Base-by-base conservation (phyloP, 305 asterid species). In the Fraxinus platypoda region DNA sequence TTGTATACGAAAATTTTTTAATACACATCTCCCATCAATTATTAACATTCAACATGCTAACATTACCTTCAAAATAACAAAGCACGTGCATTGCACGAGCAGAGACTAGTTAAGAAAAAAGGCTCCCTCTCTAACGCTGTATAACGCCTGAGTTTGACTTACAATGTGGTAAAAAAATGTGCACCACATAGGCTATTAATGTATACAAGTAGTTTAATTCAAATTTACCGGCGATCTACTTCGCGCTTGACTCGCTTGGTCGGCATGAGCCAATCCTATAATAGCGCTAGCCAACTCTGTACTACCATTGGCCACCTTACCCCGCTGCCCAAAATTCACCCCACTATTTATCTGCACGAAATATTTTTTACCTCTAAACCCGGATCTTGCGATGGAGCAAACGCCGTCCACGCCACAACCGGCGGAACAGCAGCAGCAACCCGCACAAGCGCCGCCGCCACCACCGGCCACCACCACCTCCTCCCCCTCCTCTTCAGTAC, bases 351-450 rank as follows among this genome's bases (percentile, higher is more conserved):
- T 8, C 0, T 15, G 35, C 3, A 5, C 34, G 15, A 28, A 68
- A 28, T 0, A 17, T n/a, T 28, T 26, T 25, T 4, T 1, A 15
- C 74, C 35, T 21, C 31, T 1, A 25, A 64, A 64, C 34, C 17
- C 17, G 72, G 35, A 68, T 30, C n/a, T 30, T 9, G 35, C 89
- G 35, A 89, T 89, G 90, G 91, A 89, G 13, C 87, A 85, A 85
- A 79, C 83, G 30, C 76, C 90, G 13, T 59, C 90, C 34, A 30
- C 87, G 21, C 71, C 90, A 43, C 93, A 83, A 62, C 85, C 92
- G 72, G 2, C 88, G 30, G 93, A 90, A 31, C 87, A 77, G 84
- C 86, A 75, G 85, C 88, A 75, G 8, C 88, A 19, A 0, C 77
- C 85, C 13, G 84, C 34, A 49, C 85, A 38, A 64, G 70, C 80